A percentile compares a stretch with the other conserved stretches of the same genome.
These are phyloP conservation scores for Acer saccharum DNA, from an alignment of 345 rosid genomes.

Conservation along the genomic window DNA sequence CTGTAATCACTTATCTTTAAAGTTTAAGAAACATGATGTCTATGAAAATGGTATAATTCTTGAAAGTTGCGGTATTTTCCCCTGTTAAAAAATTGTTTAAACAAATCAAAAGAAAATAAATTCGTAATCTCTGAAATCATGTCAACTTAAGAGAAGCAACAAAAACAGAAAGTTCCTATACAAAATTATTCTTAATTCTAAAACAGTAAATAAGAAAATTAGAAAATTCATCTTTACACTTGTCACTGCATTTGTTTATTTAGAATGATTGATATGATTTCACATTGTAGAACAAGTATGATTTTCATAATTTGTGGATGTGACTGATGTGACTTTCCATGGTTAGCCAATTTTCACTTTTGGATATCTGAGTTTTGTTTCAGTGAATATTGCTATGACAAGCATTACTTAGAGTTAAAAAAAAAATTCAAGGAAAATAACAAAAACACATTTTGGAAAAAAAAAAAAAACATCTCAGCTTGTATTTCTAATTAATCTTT, in stretches of 20 bases:
- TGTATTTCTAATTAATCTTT: not conserved
- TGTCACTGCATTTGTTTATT: not conserved
- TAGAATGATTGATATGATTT: not conserved
- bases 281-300: not conserved
- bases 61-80: not conserved
- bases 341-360: not conserved
- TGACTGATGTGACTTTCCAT: not conserved
- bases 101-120: not conserved
- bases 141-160: not conserved
- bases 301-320: not conserved
- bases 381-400: not conserved
- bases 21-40: not conserved
- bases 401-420: not conserved
- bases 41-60: conserved; percentile 1
- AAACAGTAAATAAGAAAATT: not conserved
- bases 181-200: not conserved
- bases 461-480: not conserved
- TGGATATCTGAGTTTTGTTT: not conserved
- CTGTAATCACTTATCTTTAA: not conserved
- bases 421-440: not conserved
- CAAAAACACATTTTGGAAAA: not conserved
- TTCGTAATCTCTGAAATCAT: not conserved
- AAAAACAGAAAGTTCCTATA: not conserved
- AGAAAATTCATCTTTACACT: not conserved
- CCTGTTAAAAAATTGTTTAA: not conserved